phyloP scores from a whole-genome alignment of 2,329 filamentous ascomycete genomes.

The Fusarium sp. region DNA sequence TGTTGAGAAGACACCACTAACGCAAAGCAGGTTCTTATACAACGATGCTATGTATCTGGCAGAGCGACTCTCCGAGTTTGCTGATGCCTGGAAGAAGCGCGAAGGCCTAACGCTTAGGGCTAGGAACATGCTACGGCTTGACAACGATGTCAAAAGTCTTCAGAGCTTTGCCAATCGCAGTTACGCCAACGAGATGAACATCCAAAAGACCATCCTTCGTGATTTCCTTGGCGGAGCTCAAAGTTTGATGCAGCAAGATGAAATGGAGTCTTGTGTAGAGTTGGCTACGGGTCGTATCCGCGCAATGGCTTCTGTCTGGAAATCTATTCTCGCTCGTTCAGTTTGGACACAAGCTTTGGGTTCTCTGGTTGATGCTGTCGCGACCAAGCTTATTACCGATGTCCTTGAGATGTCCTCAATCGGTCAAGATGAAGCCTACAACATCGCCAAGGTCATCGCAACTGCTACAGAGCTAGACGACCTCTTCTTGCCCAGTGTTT shows the following conservation, averaged over 20 bases:
- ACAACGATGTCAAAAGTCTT: slow-evolving; percentile 69
- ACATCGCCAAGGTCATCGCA: slow-evolving; percentile 68
- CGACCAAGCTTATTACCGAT: slow-evolving; percentile 68
- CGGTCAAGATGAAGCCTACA: slow-evolving; percentile 72
- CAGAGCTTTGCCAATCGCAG: slow-evolving; percentile 70
- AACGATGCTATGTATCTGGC: slow-evolving; percentile 74
- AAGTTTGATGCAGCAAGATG: slow-evolving; percentile 68
- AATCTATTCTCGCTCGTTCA: slow-evolving; percentile 67
- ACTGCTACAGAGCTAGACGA: slow-evolving; percentile 68
- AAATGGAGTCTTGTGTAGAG: slow-evolving; percentile 64
- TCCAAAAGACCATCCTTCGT: slow-evolving; percentile 69
- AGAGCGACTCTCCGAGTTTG: slow-evolving; percentile 64
- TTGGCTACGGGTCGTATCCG: slow-evolving; percentile 64
- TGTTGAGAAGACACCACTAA: slow-evolving; percentile 7
- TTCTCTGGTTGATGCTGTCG: slow-evolving; percentile 67
- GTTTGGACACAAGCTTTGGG: slow-evolving; percentile 73
- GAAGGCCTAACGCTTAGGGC: slow-evolving; percentile 63
- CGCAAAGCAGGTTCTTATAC: slow-evolving; percentile 66
- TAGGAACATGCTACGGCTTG: slow-evolving; percentile 66
- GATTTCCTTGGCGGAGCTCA: slow-evolving; percentile 71
- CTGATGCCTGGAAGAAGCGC: slow-evolving; percentile 63
- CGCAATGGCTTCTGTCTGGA: slow-evolving; percentile 66
- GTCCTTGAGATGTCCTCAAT: slow-evolving; percentile 71
- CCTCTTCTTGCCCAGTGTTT: slow-evolving; percentile 64
- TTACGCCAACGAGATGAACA: slow-evolving; percentile 69